Percentiles rank a stretch among this genome's conserved stretches.
These are phyloP conservation scores for Monoraphidium neglectum DNA, from an alignment of 139 green algal genomes.

Conservation along the genomic window DNA sequence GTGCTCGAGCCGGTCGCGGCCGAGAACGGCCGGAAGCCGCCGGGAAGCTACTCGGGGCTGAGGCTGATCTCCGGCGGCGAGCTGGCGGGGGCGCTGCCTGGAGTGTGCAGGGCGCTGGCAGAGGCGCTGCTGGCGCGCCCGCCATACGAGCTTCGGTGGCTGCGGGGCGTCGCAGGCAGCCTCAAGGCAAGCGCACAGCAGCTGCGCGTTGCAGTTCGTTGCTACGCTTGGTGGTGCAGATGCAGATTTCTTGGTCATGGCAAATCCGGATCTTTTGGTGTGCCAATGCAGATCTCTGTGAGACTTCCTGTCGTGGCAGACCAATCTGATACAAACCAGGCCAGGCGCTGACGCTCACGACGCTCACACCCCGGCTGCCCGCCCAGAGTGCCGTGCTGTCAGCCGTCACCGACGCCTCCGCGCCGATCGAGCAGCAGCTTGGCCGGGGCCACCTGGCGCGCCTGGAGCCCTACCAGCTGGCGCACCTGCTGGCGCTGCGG, in stretches of 20 bases:
- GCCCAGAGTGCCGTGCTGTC: too few species aligned
- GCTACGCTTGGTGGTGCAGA: not conserved
- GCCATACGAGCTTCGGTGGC: conserved; percentile 45
- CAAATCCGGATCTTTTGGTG: conserved; percentile 9
- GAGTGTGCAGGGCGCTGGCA: conserved; percentile 23
- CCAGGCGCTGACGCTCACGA: too few species aligned
- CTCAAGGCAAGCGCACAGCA: not conserved
- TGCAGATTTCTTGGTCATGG: not conserved
- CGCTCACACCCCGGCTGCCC: too few species aligned
- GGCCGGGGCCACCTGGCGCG: not conserved
- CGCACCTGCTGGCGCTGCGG: conserved; percentile 47
- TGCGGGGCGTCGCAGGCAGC: conserved; percentile 1
- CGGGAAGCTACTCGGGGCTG: conserved; percentile 39
- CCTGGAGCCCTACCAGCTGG: conserved; percentile 26
- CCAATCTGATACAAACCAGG: too few species aligned
- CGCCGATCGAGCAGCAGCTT: conserved; percentile 2
- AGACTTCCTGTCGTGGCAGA: too few species aligned
- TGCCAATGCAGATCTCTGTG: too few species aligned
- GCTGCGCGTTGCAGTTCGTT: not conserved
- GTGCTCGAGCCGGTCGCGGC: too few species aligned
- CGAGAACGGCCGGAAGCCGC: not conserved
- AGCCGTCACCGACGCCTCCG: too few species aligned
- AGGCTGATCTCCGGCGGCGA: conserved; percentile 43
- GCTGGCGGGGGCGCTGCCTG: conserved; percentile 11
- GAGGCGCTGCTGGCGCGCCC: conserved; percentile 22